Evolutionary conservation across 306 rosid species (phyloP), one percentile per base, ranked within the genome.

Genomic region (Geum urbanum): DNA sequence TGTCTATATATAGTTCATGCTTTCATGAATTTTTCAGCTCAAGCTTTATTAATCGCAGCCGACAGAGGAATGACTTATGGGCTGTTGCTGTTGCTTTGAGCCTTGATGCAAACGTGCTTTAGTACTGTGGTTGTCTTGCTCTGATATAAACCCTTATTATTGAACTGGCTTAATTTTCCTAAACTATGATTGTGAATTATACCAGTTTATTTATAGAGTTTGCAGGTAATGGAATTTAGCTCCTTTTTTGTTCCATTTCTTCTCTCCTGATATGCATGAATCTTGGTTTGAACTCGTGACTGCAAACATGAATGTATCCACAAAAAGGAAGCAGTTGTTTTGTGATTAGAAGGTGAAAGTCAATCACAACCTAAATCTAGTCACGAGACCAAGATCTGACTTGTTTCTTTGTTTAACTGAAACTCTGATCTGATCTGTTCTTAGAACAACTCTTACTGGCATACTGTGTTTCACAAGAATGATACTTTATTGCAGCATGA

Each of bases 101-200:
- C 39, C 11, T 71, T 47, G 45, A 50, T 46, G 70, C 27, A 40
- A 56, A 5, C 55, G 51, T 20, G 53, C 61, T 39, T 82, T 67
- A 75, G 70, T 49, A 77, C 73, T 44, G 66, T 15, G 57, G 59
- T 67, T 67, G 73, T 71, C 57, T 46, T 35, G 19, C n/a, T 39
- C 15, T 40, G 67, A 73, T 83, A 59, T 40, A 16, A 15, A 35
- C 65, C 46, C 37, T 59, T 35, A 60, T 59, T 35, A 60, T 60
- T 60, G 4, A 39, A 14, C 20, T 15, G 22, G 3, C 6, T 37
- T 60, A 20, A 11, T 3, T 24, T 14, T 16, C 39, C 65, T 15
- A 40, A 59, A 27, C 6, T 37, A 39, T 7, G 22, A 37, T 7
- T 35, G 46, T 7, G 41, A 58, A 12, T 13, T 37, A 32, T 58